phyloP scores from a whole-genome alignment of 1,284 basidiomycete species.

The Tilletia setariae region DNA sequence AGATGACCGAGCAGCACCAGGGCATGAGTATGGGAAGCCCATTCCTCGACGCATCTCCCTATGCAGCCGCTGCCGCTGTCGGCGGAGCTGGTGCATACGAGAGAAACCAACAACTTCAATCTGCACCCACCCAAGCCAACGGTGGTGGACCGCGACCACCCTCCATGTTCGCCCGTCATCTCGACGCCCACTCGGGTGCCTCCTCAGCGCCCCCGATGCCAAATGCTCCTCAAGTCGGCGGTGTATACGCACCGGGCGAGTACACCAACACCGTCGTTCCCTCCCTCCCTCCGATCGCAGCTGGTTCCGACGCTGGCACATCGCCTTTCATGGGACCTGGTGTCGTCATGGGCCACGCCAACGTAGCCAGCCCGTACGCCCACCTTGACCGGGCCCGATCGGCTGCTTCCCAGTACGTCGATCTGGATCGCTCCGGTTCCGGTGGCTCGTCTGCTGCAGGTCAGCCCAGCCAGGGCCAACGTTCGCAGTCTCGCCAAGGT shows the following conservation, averaged over 20 bases:
- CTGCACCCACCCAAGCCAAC: conserved; percentile 32
- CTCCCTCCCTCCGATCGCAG: conserved; percentile 39
- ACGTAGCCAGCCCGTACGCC: conserved; percentile 46
- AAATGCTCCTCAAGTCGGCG: conserved; percentile 30
- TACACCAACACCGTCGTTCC: conserved; percentile 30
- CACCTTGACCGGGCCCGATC: conserved; percentile 38
- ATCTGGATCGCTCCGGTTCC: conserved; percentile 24
- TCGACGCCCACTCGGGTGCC: conserved; percentile 26
- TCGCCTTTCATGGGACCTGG: conserved; percentile 34
- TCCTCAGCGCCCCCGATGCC: conserved; percentile 11
- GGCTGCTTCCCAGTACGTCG: conserved; percentile 13
- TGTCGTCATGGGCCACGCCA: conserved; percentile 28
- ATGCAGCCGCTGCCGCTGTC: conserved; percentile 29
- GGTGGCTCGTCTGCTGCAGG: conserved; percentile 19
- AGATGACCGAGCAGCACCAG: conserved; percentile 32
- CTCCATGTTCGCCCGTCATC: conserved; percentile 53
- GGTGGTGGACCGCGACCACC: conserved; percentile 53
- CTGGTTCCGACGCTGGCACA: conserved; percentile 31
- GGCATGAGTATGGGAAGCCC: conserved; percentile 25
- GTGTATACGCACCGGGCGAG: conserved; percentile 30
- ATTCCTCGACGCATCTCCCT: background rate
- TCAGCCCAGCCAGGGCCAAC: conserved; percentile 18
- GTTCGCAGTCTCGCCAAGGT: conserved; percentile 18
- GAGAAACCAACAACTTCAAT: background rate
- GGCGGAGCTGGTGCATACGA: conserved; percentile 29